Evolutionary conservation across 495 filamentous ascomycete species (phyloP).

Genomic region (Penicillium taxi): DNA sequence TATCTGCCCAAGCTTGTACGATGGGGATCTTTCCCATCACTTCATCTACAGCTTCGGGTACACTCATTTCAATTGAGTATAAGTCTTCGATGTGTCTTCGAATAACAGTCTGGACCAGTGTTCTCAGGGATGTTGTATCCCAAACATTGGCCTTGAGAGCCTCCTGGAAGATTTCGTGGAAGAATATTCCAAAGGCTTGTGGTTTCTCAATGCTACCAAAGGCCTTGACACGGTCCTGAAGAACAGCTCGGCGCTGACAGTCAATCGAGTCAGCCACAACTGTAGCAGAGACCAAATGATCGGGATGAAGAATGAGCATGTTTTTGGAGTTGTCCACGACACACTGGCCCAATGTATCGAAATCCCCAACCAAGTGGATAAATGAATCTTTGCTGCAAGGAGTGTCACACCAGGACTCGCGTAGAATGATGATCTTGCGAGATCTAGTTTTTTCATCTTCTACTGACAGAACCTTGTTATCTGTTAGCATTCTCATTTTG

Average conservation of each 20-base stretch:
- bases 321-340: conserved; percentile 71
- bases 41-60: conserved; percentile 63
- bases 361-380: conserved; percentile 79
- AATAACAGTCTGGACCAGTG: conserved; percentile 56
- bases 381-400: conserved; percentile 63
- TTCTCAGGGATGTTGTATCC: conserved; percentile 56
- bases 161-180: conserved; percentile 92
- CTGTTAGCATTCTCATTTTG: too few species aligned
- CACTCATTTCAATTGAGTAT: conserved; percentile 69
- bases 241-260: conserved; percentile 79
- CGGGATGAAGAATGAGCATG: conserved; percentile 88
- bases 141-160: conserved; percentile 79
- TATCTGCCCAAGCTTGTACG: conserved; percentile 70
- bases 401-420: conserved; percentile 79
- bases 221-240: conserved; percentile 89
- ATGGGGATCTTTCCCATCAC: conserved; percentile 70
- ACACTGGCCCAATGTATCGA: conserved; percentile 55
- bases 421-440: conserved; percentile 62
- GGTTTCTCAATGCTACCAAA: conserved; percentile 67
- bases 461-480: conserved; percentile 60
- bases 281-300: conserved; percentile 90
- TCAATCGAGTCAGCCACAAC: conserved; percentile 88
- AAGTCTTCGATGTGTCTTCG: conserved; percentile 73
- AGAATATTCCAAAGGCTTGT: conserved; percentile 79
- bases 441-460: conserved; percentile 61